These are phyloP conservation scores for Quercus lobata DNA, from an alignment of 331 rosid genomes.

Conservation along the genomic window DNA sequence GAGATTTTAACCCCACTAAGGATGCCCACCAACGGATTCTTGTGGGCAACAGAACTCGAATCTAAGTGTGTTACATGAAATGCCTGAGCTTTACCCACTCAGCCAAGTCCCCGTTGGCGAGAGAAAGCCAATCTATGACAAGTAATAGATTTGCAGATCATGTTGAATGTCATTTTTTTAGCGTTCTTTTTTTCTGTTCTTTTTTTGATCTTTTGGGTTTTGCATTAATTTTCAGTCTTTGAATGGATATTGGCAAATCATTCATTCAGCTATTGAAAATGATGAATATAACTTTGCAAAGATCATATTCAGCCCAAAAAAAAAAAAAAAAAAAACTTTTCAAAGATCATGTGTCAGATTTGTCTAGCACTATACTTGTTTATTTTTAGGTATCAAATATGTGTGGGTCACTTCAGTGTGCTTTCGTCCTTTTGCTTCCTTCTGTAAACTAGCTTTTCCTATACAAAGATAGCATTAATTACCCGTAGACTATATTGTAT, in stretches of 20 bases:
- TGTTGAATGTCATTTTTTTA: constrained; percentile 36
- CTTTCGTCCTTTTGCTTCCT: constrained; percentile 4
- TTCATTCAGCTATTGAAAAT: constrained; percentile 13
- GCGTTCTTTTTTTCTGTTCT: not conserved
- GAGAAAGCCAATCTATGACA: constrained; percentile 18
- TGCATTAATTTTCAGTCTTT: not conserved
- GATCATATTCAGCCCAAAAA: too few relatives aligned
- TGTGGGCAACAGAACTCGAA: too few relatives aligned
- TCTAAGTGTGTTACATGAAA: too few relatives aligned
- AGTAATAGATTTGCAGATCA: constrained; percentile 53
- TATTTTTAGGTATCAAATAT: constrained; percentile 2
- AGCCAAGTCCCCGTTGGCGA: too few relatives aligned
- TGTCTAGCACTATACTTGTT: constrained; percentile 19
- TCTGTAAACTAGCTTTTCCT: not conserved
- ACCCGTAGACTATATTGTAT: too few relatives aligned
- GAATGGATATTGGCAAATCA: constrained; percentile 6
- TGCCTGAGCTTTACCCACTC: too few relatives aligned
- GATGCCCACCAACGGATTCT: too few relatives aligned
- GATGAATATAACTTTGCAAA: not conserved
- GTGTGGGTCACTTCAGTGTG: constrained; percentile 18
- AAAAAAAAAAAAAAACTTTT: not conserved
- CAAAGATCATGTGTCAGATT: constrained; percentile 16
- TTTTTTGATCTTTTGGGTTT: not conserved
- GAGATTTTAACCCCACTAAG: too few relatives aligned
- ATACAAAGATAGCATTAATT: not conserved